Evolutionary conservation across 2,329 filamentous ascomycete species (phyloP), one percentile per base, ranked within the genome.

Genomic region (Tolypocladium inflatum): DNA sequence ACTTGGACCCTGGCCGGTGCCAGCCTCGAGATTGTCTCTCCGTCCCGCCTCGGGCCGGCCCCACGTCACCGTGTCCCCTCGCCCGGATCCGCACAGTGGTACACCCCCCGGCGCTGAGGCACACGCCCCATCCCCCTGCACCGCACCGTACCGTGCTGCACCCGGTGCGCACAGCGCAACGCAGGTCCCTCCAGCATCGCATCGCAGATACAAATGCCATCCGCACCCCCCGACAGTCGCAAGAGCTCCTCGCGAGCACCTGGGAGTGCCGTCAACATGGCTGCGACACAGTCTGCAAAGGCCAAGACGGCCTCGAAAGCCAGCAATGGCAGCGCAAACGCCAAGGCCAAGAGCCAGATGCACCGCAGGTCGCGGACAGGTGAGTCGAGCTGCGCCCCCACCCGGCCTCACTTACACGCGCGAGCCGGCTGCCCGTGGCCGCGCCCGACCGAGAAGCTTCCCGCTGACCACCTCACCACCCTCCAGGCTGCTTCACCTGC

Each of bases 351-450:
- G 75, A 77, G 85, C 68, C 93, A 96, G 79, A 91, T 94, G 86
- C 93, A 97, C 75, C 87, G 91, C 73, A 85, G 93, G 70, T 97
- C 93, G 74, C 86, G 93, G 76, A 95, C 91, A 85, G 92, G 92
- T 96, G 82, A 70, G 26, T n/a, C 26, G 26, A 30, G 88, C 58
- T 30, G 39, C 30, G 38, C 38, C 38, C 26, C 33, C 38, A 39
- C 58, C 54, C 56, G 55, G 38, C 59, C 58, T 66, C 63, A 68
- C 69, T 72, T 71, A 70, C 62, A 70, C 64, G 58, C 54, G 59
- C 60, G 55, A 45, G 57, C 21, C 45, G 15, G 43, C n/a, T n/a
- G 37, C 11, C 21, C 43, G 19, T 4, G 15, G 43, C 43, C 43
- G 15, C 23, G 23, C 15, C 23, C 21, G 17, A 17, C 43, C 43